Percentiles rank a stretch among this genome's conserved stretches.
These are phyloP conservation scores for Nakazawaea holstii DNA, from an alignment of 805 yeast species.

Conservation along the genomic window DNA sequence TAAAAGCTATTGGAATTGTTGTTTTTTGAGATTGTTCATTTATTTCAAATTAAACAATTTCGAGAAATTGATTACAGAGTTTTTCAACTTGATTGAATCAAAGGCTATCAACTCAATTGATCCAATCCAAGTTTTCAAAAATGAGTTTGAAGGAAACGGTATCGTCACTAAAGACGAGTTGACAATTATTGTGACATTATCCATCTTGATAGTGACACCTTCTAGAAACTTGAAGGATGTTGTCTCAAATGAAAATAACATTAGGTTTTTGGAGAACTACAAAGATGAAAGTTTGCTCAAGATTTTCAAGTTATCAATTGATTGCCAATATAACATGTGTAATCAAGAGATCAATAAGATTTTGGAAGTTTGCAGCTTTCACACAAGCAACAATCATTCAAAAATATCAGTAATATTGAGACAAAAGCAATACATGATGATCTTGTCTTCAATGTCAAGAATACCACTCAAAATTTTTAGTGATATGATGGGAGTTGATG, in stretches of 20 bases:
- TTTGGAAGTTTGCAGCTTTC: not conserved
- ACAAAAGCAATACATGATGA: slow-evolving; percentile 8
- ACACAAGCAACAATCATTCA: not conserved
- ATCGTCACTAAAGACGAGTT: slow-evolving; percentile 4
- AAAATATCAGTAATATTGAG: not conserved
- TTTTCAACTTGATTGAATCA: not conserved
- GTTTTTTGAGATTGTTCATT: not conserved
- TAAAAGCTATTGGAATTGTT: slow-evolving; percentile 6
- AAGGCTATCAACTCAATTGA: slow-evolving; percentile 2
- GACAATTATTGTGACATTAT: not conserved
- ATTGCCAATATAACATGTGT: slow-evolving; percentile 1
- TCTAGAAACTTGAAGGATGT: not conserved
- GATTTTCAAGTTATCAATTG: not conserved
- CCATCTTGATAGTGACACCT: slow-evolving; percentile 5
- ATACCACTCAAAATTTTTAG: not conserved
- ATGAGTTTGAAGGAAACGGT: not conserved
- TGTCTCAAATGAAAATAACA: not conserved
- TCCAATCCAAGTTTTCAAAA: not conserved
- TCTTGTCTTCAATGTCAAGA: not conserved
- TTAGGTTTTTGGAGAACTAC: not conserved
- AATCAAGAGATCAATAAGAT: not conserved
- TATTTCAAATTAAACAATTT: slow-evolving; percentile 6
- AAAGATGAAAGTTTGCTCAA: not conserved
- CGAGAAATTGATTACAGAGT: slow-evolving; percentile 3
- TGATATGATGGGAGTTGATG: not conserved